Evolutionary conservation across 345 rosid genomes (phyloP).

Genomic region (Camelina neglecta): DNA sequence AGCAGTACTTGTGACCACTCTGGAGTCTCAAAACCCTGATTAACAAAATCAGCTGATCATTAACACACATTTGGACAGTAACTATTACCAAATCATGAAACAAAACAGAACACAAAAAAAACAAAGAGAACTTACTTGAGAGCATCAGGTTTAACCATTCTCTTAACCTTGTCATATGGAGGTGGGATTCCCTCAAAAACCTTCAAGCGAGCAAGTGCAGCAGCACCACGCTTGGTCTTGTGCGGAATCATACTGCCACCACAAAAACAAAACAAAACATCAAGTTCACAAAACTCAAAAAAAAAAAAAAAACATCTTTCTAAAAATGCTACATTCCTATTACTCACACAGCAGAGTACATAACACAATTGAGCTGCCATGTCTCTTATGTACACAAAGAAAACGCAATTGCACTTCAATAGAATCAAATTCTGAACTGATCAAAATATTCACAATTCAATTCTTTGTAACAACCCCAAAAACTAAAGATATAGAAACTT

Average conservation of each 20-base stretch:
- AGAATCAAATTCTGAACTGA: background rate
- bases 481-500: background rate
- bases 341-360: background rate
- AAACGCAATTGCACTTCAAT: background rate
- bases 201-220: conserved; percentile 63
- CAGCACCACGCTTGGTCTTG: conserved; percentile 71
- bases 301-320: background rate
- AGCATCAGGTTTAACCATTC: conserved; percentile 78
- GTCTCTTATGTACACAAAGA: no score
- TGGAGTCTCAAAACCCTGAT: conserved; percentile 75
- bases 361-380: background rate
- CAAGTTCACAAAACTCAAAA: background rate
- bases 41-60: background rate
- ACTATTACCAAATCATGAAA: background rate
- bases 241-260: conserved; percentile 64
- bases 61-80: background rate
- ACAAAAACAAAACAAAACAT: background rate
- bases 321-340: background rate
- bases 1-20: conserved; percentile 69
- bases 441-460: background rate
- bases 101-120: background rate
- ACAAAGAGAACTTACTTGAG: conserved; percentile 52
- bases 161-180: conserved; percentile 65
- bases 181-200: conserved; percentile 69
- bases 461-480: background rate